These are phyloP conservation scores for Pelargonium myrrhifolium DNA, from an alignment of 441 rosid genomes.

Conservation along the genomic window DNA sequence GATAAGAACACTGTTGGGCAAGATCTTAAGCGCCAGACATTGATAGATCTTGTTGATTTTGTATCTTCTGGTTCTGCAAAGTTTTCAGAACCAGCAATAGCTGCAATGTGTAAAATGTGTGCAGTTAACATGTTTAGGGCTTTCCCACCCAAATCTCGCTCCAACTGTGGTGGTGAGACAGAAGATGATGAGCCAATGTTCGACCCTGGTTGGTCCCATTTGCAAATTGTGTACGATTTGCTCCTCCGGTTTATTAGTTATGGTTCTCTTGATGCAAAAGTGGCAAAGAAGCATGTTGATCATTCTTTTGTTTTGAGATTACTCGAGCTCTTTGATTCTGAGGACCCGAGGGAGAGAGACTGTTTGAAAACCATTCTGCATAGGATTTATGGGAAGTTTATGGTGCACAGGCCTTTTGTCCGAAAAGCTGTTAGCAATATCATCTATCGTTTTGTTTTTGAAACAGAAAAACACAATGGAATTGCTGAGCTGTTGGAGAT, in stretches of 20 bases:
- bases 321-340: conserved; percentile 75
- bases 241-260: conserved; percentile 46
- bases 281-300: conserved; percentile 55
- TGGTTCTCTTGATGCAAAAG: conserved; percentile 49
- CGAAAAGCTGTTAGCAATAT: conserved; percentile 65
- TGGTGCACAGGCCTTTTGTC: conserved; percentile 59
- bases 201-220: conserved; percentile 67
- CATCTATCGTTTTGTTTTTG: conserved; percentile 59
- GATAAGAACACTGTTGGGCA: conserved; percentile 39
- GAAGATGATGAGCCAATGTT: conserved; percentile 71
- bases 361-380: conserved; percentile 66
- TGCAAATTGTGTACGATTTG: conserved; percentile 62
- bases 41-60: conserved; percentile 58
- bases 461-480: conserved; percentile 64
- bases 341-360: conserved; percentile 74
- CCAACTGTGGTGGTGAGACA: conserved; percentile 41
- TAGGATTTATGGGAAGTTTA: conserved; percentile 60
- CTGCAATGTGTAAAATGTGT: conserved; percentile 61
- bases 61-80: conserved; percentile 58
- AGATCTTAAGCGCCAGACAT: conserved; percentile 47
- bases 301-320: conserved; percentile 47
- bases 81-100: conserved; percentile 47
- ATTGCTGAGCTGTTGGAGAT: conserved; percentile 74
- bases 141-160: conserved; percentile 57
- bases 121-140: conserved; percentile 52